phyloP scores from a whole-genome alignment of 176 grass and related monocot species.

The Oryza punctata region DNA sequence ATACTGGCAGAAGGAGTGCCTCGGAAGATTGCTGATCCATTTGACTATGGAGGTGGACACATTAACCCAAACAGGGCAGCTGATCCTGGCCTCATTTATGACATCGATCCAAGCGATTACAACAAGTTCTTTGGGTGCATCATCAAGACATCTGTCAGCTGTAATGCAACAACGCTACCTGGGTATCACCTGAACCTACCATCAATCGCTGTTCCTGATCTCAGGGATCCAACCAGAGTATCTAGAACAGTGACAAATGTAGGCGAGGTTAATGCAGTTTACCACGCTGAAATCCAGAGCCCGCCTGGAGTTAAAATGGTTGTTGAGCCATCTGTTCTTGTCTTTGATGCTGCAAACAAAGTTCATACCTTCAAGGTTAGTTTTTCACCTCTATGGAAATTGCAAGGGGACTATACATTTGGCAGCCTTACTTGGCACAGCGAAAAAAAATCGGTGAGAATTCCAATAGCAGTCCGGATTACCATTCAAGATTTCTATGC shows the following conservation, averaged over 20 bases:
- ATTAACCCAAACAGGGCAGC: constrained; percentile 26
- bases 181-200: constrained; percentile 41
- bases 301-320: constrained; percentile 40
- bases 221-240: not conserved
- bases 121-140: constrained; percentile 28
- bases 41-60: constrained; percentile 41
- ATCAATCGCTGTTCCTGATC: constrained; percentile 28
- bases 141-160: not conserved
- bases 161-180: not conserved
- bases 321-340: constrained; percentile 28
- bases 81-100: constrained; percentile 37
- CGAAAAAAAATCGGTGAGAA: not conserved
- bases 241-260: constrained; percentile 36
- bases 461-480: constrained; percentile 24
- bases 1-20: constrained; percentile 35
- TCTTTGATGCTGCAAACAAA: constrained; percentile 25
- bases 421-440: constrained; percentile 41
- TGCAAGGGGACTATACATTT: constrained; percentile 43
- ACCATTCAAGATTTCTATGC: constrained; percentile 24
- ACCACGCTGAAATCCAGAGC: constrained; percentile 1
- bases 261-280: constrained; percentile 25
- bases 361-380: constrained; percentile 27
- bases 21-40: constrained; percentile 38
- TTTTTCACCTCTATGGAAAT: constrained; percentile 32
- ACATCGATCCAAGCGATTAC: constrained; percentile 37